A percentile compares a stretch with the other conserved stretches of the same genome.
phyloP scores from a whole-genome alignment of 2,329 filamentous ascomycete genomes.

The Xylaria multiplex region DNA sequence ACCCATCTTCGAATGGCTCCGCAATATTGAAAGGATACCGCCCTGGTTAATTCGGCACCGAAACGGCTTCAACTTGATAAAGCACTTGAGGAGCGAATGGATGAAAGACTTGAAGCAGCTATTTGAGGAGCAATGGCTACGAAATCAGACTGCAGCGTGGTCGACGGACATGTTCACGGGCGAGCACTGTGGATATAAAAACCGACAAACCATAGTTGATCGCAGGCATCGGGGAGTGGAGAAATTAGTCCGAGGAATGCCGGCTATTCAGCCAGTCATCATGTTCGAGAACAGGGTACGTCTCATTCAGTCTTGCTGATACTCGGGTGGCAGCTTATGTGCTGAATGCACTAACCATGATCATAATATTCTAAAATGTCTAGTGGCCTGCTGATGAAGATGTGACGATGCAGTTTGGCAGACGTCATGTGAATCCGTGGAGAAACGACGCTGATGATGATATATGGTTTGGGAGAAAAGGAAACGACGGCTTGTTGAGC shows the following conservation, averaged over 20 bases:
- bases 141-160: background rate
- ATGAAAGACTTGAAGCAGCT: slow-evolving; percentile 19
- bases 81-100: slow-evolving; percentile 30
- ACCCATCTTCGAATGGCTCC: background rate
- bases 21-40: too few relatives aligned
- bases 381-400: too few relatives aligned
- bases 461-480: slow-evolving; percentile 5
- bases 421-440: too few relatives aligned
- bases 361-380: too few relatives aligned
- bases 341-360: too few relatives aligned
- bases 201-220: slow-evolving; percentile 8
- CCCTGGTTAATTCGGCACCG: background rate
- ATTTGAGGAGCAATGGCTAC: slow-evolving; percentile 34
- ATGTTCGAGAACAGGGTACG: slow-evolving; percentile 30
- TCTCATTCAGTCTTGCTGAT: background rate
- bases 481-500: slow-evolving; percentile 19
- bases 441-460: background rate
- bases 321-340: too few relatives aligned
- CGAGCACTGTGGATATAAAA: slow-evolving; percentile 17
- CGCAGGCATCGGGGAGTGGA: slow-evolving; percentile 10
- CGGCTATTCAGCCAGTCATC: slow-evolving; percentile 23
- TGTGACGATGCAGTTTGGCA: too few relatives aligned
- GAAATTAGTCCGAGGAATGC: slow-evolving; percentile 22
- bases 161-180: background rate
- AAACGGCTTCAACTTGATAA: slow-evolving; percentile 5